A percentile compares a stretch with the other conserved stretches of the same genome.
Conservation (phyloP, 2,329 filamentous ascomycete species). For the Ceratocystis lukuohia region DNA sequence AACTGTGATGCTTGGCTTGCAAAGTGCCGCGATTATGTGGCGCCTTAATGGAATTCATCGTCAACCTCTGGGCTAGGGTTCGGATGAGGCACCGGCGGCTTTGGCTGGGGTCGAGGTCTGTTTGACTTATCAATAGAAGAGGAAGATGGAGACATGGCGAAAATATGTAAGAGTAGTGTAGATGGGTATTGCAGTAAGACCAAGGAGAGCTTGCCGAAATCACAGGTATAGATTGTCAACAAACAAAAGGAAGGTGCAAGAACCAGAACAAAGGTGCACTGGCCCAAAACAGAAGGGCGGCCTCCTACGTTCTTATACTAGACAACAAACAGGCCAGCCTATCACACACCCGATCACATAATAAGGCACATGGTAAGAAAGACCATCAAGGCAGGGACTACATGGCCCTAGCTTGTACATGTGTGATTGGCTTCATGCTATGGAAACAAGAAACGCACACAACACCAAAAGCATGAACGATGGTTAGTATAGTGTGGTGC, state of each 20-base stretch:
- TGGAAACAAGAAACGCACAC: background rate
- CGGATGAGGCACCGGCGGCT: slow-evolving; percentile 25
- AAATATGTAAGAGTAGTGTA: background rate
- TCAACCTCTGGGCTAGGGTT: slow-evolving; percentile 21
- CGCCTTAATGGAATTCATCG: background rate
- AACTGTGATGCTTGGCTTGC: background rate
- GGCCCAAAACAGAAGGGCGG: background rate
- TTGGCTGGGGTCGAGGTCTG: slow-evolving; percentile 25
- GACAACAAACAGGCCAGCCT: background rate
- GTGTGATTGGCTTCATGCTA: background rate
- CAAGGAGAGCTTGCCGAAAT: background rate
- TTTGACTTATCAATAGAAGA: slow-evolving; percentile 16
- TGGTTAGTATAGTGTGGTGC: background rate
- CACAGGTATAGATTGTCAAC: background rate
- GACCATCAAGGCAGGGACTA: background rate
- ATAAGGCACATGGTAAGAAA: no score
- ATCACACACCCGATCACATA: background rate
- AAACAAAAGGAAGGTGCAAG: background rate
- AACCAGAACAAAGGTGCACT: background rate
- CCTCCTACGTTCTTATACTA: background rate
- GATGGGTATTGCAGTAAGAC: background rate
- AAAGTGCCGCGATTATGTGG: no score
- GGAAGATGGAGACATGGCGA: background rate
- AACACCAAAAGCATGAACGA: no score
- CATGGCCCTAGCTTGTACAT: background rate